Base-by-base conservation (phyloP, 2,329 filamentous ascomycete species). In the Colletotrichum cereale region DNA sequence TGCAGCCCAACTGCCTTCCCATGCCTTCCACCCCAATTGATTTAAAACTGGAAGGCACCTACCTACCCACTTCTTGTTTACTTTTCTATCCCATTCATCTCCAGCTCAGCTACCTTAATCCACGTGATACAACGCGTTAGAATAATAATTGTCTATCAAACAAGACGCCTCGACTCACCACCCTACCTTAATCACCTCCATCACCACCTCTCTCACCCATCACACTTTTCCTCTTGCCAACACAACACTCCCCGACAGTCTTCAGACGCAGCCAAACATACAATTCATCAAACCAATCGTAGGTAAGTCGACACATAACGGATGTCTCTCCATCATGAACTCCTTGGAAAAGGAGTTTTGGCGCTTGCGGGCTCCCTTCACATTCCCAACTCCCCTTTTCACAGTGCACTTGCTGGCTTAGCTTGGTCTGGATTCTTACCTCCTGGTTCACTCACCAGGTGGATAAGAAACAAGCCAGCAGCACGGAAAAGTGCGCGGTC, bases 251-350 rank as follows among this genome's bases (percentile, higher is more conserved):
- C 34, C 14, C n/a, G 26, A 34, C 21, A 31, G n/a, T 36, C 50
- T 36, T 34, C 21, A 50, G 21, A 11, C 26, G 12, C 40, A 16
- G 24, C 52, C n/a, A 21, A 31, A 52, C 40, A 29, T 14, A 24
- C 36, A 4, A 36, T 31, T 38, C 66, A 58, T 21, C 57, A 62
- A 57, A 24, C 42, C 31, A 57, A 24, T 57, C 31, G 64, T 62
- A 67, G 63, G 67, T 71, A 67, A 71, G 67, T 67, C n/a, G 6
- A 42, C 24, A 47, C 5, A 44, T 55, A 18, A 12, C 10, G 14
- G n/a, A 24, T n/a, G 29, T 56, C 52, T 40, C 21, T 34, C 21
- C 14, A n/a, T 61, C 40, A 47, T 7, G 12, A 40, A 24, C 38
- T 40, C 11, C 34, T 38, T 56, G 53, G 53, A 12, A 50, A 36